Base-by-base conservation (phyloP, 176 grass and related monocot species). In the Musa beccarii region DNA sequence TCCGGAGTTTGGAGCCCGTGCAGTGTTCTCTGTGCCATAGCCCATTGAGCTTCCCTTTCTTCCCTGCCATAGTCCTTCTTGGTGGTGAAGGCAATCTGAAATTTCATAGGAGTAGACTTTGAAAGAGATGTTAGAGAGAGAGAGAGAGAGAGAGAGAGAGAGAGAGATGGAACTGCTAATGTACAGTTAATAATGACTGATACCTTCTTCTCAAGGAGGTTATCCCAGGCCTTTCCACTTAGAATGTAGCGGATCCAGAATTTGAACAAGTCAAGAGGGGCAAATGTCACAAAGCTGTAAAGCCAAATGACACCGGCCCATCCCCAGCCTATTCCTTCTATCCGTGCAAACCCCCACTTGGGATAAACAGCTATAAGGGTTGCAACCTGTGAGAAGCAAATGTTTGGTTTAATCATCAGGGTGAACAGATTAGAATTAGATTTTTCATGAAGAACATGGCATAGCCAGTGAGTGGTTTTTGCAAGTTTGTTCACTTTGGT, bases 291-390 rank as follows among this genome's bases (percentile, higher is more conserved):
- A 12, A 78, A 0, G 80, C 91, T 99, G 80, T 99, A 99, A 51
- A 99, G 78, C 96, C 96, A 99, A 76, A 99, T 99, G 24, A 89
- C 90, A 16, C 88, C 91, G 2, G 91, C 89, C 96, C 96, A 99
- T 12, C 89, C 86, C 96, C 96, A 99, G 9, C 91, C 96, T 66
- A 99, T 63, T 20, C 91, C 96, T 0, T 55, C 56, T 56, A 92
- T 92, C 50, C 80, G 75, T 8, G 96, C 91, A 62, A 99, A 99
- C 7, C 65, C 76, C 2, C 89, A 50, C 22, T 87, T 68, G 0
- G 76, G 76, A 75, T 94, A 92, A 54, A 94, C 96, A 6, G 96
- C 89, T 6, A 99, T 66, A 0, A 80, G 0, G 13, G 96, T 95
- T 9, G 96, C 96, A 8, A 95, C 17, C 95, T 99, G 69, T 52